A percentile compares a stretch with the other conserved stretches of the same genome.
Conservation (phyloP, 169 alveolate species). For the Babesia ovata region DNA sequence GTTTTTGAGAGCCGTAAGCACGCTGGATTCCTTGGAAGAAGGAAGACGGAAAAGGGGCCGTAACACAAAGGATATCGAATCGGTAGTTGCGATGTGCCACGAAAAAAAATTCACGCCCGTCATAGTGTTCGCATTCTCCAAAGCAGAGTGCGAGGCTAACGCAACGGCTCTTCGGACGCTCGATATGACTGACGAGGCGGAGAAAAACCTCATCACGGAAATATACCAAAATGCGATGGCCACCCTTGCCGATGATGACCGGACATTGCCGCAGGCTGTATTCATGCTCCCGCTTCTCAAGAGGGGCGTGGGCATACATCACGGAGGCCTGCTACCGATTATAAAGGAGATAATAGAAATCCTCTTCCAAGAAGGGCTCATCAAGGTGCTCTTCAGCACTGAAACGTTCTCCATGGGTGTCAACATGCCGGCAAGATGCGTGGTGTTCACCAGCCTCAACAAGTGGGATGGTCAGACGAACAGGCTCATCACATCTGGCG, state of each 20-base stretch:
- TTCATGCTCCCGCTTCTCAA: constrained; percentile 89
- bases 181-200: constrained; percentile 80
- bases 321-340: constrained; percentile 97
- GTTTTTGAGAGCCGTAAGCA: constrained; percentile 33
- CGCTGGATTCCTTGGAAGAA: constrained; percentile 47
- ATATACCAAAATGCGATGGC: constrained; percentile 95
- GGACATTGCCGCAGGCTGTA: constrained; percentile 90
- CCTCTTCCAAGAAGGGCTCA: constrained; percentile 93
- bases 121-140: constrained; percentile 95
- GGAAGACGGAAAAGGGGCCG: constrained; percentile 51
- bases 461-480: constrained; percentile 93
- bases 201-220: constrained; percentile 89
- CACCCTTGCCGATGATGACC: constrained; percentile 95
- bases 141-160: constrained; percentile 95
- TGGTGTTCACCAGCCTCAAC: constrained; percentile 93
- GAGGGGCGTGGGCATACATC: constrained; percentile 98
- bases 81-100: constrained; percentile 91
- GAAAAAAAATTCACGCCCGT: constrained; percentile 91
- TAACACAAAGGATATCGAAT: constrained; percentile 85
- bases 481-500: constrained; percentile 94
- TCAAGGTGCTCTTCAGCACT: constrained; percentile 94
- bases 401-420: constrained; percentile 98
- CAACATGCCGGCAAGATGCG: constrained; percentile 99
- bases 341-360: constrained; percentile 96
- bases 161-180: constrained; percentile 89